Percentiles rank a stretch among this genome's conserved stretches.
These are phyloP conservation scores for Elaeis oleifera DNA, from an alignment of 202 grass and related monocot species.

Conservation along the genomic window DNA sequence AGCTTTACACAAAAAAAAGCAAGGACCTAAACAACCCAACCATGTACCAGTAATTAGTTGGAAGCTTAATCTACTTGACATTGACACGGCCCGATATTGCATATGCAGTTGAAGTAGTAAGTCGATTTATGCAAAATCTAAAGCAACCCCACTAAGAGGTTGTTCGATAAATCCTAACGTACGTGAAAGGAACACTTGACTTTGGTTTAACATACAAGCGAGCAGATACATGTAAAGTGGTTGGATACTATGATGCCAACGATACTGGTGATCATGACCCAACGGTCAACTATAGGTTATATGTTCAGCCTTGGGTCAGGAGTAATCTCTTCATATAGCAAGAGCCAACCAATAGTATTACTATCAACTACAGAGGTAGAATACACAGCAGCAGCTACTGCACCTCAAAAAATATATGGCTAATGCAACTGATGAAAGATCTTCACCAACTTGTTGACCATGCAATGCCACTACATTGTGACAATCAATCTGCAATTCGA, in stretches of 20 bases:
- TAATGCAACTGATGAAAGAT: constrained; percentile 7
- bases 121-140: background rate
- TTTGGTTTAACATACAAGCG: background rate
- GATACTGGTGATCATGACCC: background rate
- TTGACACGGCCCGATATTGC: too few relatives aligned
- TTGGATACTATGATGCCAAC: constrained; percentile 10
- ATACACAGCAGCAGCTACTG: constrained; percentile 8
- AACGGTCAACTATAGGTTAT: background rate
- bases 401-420: background rate
- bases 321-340: constrained; percentile 6
- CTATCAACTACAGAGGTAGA: constrained; percentile 3
- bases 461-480: background rate
- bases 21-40: too few relatives aligned
- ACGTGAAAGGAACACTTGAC: constrained; percentile 7
- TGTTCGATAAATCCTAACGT: background rate
- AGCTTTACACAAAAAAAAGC: too few relatives aligned
- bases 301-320: background rate
- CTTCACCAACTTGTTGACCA: constrained; percentile 2
- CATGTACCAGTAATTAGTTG: too few relatives aligned
- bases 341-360: background rate
- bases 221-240: background rate
- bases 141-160: background rate
- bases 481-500: background rate
- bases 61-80: too few relatives aligned
- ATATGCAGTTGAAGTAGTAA: too few relatives aligned